These are phyloP conservation scores for Trichoderma arundinaceum DNA, from an alignment of 2,329 filamentous ascomycete genomes.

Conservation along the genomic window DNA sequence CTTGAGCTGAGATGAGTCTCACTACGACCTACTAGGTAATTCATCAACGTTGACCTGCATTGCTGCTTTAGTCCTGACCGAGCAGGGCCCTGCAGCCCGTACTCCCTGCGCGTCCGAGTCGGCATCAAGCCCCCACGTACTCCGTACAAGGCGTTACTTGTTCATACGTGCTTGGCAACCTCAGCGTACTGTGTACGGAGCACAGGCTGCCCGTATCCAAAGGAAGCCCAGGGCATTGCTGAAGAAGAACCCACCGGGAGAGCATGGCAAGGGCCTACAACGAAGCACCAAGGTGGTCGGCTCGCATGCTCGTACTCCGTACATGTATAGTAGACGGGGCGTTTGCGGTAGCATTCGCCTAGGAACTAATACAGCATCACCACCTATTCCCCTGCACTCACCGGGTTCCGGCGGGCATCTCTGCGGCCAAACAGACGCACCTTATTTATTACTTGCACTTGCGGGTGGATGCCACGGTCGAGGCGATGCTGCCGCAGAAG, in stretches of 20 bases:
- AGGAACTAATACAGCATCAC: neutral
- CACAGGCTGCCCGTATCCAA: no score
- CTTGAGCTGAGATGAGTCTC: conserved; percentile 21
- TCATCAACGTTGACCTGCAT: conserved; percentile 26
- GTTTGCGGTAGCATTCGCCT: conserved; percentile 21
- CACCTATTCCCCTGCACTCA: conserved; percentile 9
- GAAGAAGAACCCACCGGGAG: neutral
- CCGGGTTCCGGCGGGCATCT: conserved; percentile 6
- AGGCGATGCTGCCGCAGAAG: neutral
- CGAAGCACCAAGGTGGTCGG: conserved; percentile 4
- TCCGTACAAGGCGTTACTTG: neutral
- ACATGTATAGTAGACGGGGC: neutral
- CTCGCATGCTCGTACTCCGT: conserved; percentile 11
- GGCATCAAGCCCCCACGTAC: conserved; percentile 12
- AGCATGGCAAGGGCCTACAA: neutral
- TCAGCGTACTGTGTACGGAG: neutral
- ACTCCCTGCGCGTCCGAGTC: neutral
- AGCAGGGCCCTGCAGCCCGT: neutral
- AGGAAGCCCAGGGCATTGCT: no score
- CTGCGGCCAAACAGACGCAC: neutral
- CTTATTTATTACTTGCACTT: neutral
- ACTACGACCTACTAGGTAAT: conserved; percentile 18
- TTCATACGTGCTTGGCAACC: no score
- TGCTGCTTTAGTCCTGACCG: conserved; percentile 20
- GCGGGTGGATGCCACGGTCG: neutral